Evolutionary conservation across 2,329 filamentous ascomycete species (phyloP).

Genomic region (Chalaropsis ovoidea): DNA sequence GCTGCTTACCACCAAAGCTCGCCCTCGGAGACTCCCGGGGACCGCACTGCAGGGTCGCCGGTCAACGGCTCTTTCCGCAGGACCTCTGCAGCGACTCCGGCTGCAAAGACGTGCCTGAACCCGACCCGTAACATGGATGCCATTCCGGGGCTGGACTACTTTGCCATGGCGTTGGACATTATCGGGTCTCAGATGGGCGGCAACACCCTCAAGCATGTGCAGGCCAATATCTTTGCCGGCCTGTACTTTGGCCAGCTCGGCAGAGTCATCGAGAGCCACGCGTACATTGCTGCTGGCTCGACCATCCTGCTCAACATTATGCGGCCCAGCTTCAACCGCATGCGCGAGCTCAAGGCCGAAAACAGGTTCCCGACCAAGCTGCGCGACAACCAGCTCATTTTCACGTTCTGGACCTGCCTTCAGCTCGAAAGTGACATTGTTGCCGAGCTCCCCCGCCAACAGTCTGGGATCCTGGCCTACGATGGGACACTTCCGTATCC

Average conservation of each 20-base stretch:
- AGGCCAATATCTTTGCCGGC: constrained; percentile 73
- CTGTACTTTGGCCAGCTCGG: constrained; percentile 84
- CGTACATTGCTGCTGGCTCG: constrained; percentile 48
- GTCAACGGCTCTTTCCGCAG: constrained; percentile 26
- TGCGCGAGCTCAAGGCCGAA: constrained; percentile 36
- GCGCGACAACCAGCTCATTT: constrained; percentile 54
- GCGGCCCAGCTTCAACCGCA: constrained; percentile 51
- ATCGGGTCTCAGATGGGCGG: constrained; percentile 70
- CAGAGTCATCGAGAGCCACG: constrained; percentile 73
- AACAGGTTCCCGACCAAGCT: constrained; percentile 31
- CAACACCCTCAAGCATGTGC: constrained; percentile 71
- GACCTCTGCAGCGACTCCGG: constrained; percentile 6
- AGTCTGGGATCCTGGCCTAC: constrained; percentile 51
- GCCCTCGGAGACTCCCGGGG: constrained; percentile 38
- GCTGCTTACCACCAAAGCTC: constrained; percentile 46
- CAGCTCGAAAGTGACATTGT: constrained; percentile 92
- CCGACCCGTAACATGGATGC: constrained; percentile 57
- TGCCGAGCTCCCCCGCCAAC: constrained; percentile 63
- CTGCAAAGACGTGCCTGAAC: background rate
- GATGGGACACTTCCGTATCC: constrained; percentile 59
- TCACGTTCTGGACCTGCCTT: constrained; percentile 87
- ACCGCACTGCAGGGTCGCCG: constrained; percentile 35
- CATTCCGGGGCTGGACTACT: constrained; percentile 84
- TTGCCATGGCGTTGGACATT: constrained; percentile 75
- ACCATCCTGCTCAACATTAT: constrained; percentile 60